Conservation (phyloP, 1,284 basidiomycete genomes). For the Ustilago curta region DNA sequence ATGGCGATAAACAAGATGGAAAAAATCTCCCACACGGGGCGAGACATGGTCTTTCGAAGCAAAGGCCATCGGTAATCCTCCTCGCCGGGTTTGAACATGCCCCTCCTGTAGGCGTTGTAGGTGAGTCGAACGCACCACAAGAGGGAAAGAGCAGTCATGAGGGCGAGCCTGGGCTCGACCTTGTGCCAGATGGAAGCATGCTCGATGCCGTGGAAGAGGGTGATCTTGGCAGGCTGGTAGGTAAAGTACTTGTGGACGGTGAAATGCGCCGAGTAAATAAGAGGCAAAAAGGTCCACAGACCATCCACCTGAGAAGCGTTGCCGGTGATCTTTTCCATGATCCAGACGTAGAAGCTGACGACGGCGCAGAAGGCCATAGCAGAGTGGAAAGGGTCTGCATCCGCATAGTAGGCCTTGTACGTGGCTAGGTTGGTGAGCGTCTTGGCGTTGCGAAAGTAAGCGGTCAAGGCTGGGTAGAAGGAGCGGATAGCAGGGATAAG, state of each 20-base stretch:
- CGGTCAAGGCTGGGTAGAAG: constrained; percentile 41
- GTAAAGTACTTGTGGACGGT: constrained; percentile 58
- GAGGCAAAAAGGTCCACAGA: constrained; percentile 64
- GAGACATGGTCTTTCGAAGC: constrained; percentile 77
- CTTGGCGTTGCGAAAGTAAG: constrained; percentile 31
- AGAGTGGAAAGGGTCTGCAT: constrained; percentile 57
- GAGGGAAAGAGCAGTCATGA: constrained; percentile 68
- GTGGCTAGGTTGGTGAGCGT: constrained; percentile 37
- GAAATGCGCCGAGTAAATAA: constrained; percentile 64
- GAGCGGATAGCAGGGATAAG: constrained; percentile 46
- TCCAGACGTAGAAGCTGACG: constrained; percentile 55
- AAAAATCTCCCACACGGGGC: constrained; percentile 80
- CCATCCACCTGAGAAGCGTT: constrained; percentile 66
- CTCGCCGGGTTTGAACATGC: constrained; percentile 79
- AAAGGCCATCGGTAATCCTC: constrained; percentile 93
- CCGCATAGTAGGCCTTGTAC: constrained; percentile 54
- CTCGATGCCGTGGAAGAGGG: constrained; percentile 36
- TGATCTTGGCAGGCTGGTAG: constrained; percentile 46
- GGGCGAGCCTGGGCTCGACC: constrained; percentile 67
- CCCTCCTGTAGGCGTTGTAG: constrained; percentile 86
- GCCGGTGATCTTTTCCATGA: constrained; percentile 62
- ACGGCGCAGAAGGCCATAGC: constrained; percentile 56
- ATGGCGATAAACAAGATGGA: constrained; percentile 85
- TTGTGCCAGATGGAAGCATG: constrained; percentile 44
- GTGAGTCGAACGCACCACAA: constrained; percentile 75